A percentile compares a stretch with the other conserved stretches of the same genome.
Evolutionary conservation across 495 filamentous ascomycete genomes (phyloP).

Genomic region (Daldinia loculata): DNA sequence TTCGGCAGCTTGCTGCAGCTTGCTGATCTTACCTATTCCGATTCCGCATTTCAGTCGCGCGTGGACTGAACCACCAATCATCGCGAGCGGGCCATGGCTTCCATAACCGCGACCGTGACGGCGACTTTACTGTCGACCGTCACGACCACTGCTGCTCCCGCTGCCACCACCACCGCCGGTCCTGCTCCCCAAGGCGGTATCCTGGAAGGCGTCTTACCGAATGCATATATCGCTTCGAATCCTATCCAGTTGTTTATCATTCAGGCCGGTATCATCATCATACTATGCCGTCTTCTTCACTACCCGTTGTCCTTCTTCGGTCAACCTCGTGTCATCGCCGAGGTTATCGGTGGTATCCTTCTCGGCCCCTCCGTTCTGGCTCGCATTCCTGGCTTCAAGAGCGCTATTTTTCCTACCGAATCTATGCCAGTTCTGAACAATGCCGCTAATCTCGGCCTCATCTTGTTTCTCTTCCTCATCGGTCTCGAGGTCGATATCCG

Average conservation of each 20-base stretch:
- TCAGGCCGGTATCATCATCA: constrained; percentile 90
- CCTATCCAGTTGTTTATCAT: constrained; percentile 96
- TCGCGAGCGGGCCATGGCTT: constrained; percentile 16
- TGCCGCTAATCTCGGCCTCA: constrained; percentile 87
- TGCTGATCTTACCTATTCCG: constrained; percentile 1
- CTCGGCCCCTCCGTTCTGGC: constrained; percentile 89
- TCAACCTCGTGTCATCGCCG: constrained; percentile 93
- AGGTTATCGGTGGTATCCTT: constrained; percentile 92
- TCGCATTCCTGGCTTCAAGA: constrained; percentile 80
- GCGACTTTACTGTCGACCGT: constrained; percentile 40
- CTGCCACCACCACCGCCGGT: constrained; percentile 22
- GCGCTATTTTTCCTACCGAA: constrained; percentile 76
- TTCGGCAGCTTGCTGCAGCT: constrained; percentile 19
- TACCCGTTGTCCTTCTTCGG: constrained; percentile 83
- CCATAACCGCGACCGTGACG: constrained; percentile 28
- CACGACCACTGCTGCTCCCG: constrained; percentile 9
- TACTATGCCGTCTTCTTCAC: constrained; percentile 81
- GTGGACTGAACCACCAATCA: not conserved
- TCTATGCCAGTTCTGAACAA: constrained; percentile 80
- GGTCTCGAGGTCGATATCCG: constrained; percentile 92
- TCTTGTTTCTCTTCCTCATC: constrained; percentile 92
- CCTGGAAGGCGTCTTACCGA: constrained; percentile 44
- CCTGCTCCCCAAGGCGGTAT: constrained; percentile 42
- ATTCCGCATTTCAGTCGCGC: constrained; percentile 4
- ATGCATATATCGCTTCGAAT: constrained; percentile 56